phyloP scores from a whole-genome alignment of 176 grass and related monocot species.

The Secale cereale region DNA sequence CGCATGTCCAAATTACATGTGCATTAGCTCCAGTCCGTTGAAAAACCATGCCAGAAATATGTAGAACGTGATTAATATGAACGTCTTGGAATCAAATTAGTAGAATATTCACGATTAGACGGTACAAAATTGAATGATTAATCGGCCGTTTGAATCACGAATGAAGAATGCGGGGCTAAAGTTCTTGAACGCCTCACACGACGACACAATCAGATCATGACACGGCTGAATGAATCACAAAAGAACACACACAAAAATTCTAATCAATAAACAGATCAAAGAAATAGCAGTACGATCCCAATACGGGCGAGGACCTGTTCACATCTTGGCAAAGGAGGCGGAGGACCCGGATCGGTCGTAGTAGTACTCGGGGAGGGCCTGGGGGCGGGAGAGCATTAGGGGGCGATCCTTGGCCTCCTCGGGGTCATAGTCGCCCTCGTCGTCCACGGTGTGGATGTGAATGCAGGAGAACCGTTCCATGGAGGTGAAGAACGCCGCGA shows the following conservation, averaged over 20 bases:
- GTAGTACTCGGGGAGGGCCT: slow-evolving; percentile 47
- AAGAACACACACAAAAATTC: not conserved
- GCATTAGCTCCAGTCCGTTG: not conserved
- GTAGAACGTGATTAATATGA: not conserved
- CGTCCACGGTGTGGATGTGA: slow-evolving; percentile 73
- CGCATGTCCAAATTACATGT: not conserved
- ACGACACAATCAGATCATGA: not conserved
- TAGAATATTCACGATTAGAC: not conserved
- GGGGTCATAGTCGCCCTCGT: slow-evolving; percentile 59
- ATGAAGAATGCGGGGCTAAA: not conserved
- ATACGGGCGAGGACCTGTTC: not conserved
- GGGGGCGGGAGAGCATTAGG: slow-evolving; percentile 57
- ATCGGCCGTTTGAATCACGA: not conserved
- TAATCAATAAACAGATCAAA: slow-evolving; percentile 19
- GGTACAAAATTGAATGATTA: slow-evolving; percentile 9
- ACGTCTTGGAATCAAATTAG: not conserved
- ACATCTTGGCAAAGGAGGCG: slow-evolving; percentile 53
- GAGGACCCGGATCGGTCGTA: slow-evolving; percentile 33
- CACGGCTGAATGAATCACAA: not conserved
- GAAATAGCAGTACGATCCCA: not conserved
- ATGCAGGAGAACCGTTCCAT: slow-evolving; percentile 83
- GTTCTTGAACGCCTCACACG: not conserved
- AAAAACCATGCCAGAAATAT: not conserved
- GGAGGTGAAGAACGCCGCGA: slow-evolving; percentile 71
- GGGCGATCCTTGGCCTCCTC: slow-evolving; percentile 70